Evolutionary conservation across 768 basidiomycete genomes (phyloP).

Genomic region (Roridomyces roridus): DNA sequence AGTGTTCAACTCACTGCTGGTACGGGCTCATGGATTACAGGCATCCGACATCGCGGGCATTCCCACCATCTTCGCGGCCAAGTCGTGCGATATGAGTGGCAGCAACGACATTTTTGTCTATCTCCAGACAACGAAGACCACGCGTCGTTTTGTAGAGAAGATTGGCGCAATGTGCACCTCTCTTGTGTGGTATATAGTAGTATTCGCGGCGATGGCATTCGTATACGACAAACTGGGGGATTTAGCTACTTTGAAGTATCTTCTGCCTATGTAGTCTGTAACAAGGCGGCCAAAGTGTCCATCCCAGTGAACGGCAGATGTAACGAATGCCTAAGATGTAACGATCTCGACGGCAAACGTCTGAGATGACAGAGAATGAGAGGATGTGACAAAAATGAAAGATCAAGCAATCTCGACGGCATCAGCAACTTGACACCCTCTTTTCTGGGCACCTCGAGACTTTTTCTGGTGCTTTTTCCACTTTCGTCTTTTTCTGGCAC

Average conservation of each 20-base stretch:
- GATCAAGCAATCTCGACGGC: too few species aligned
- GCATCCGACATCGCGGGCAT: neutral
- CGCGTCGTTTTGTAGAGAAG: neutral
- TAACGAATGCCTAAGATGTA: neutral
- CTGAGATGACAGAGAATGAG: neutral
- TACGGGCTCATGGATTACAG: neutral
- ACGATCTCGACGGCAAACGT: neutral
- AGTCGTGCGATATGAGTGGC: neutral
- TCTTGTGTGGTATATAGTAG: neutral
- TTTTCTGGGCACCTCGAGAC: too few species aligned
- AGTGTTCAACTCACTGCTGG: neutral
- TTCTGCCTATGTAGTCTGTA: neutral
- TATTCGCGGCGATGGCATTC: neutral
- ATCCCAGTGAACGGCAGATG: neutral
- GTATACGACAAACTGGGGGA: neutral
- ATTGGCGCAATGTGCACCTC: neutral
- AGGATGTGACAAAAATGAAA: too few species aligned
- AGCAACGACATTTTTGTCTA: neutral
- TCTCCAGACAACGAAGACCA: neutral
- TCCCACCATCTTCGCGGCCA: conserved; percentile 2
- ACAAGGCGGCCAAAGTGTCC: too few species aligned
- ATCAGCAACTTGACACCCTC: too few species aligned
- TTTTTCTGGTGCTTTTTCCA: too few species aligned
- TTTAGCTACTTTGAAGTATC: neutral
- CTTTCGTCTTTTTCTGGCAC: too few species aligned